Evolutionary conservation across 345 rosid species (phyloP).

Genomic region (Chamaenerion angustifolium): DNA sequence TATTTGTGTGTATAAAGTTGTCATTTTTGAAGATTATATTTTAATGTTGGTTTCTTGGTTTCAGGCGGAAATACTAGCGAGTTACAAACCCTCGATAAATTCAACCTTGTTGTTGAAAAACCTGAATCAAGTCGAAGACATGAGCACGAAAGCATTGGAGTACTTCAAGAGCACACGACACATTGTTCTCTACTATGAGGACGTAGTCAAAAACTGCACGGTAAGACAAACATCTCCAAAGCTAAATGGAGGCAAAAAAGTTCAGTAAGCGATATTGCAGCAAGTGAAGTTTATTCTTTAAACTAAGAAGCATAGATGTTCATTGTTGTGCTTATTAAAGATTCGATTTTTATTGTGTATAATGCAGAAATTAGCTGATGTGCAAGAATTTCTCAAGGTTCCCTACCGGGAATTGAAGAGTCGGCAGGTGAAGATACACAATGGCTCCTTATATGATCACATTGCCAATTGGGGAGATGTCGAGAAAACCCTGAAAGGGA

Average conservation of each 20-base stretch:
- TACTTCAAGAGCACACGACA: conserved; percentile 75
- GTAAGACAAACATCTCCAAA: conserved; percentile 30
- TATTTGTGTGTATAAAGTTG: too few species aligned
- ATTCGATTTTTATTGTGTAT: neutral
- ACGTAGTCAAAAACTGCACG: conserved; percentile 65
- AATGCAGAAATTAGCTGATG: conserved; percentile 57
- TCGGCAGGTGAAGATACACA: conserved; percentile 92
- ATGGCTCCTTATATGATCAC: conserved; percentile 52
- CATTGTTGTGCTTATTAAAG: too few species aligned
- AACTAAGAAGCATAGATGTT: too few species aligned
- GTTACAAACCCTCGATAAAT: conserved; percentile 68
- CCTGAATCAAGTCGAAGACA: conserved; percentile 59
- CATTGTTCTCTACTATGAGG: conserved; percentile 75
- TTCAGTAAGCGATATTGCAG: too few species aligned
- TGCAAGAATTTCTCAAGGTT: conserved; percentile 76
- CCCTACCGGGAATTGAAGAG: conserved; percentile 56
- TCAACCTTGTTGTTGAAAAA: conserved; percentile 41
- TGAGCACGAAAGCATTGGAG: conserved; percentile 54
- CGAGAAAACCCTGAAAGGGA: conserved; percentile 45
- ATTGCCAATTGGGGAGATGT: conserved; percentile 76
- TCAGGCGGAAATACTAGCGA: conserved; percentile 94
- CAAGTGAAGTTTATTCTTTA: too few species aligned
- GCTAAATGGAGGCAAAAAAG: too few species aligned
- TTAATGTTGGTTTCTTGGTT: conserved; percentile 17
- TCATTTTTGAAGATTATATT: too few species aligned